phyloP scores from a whole-genome alignment of 352 stramenopile genomes.

The Blastocystis sp. region DNA sequence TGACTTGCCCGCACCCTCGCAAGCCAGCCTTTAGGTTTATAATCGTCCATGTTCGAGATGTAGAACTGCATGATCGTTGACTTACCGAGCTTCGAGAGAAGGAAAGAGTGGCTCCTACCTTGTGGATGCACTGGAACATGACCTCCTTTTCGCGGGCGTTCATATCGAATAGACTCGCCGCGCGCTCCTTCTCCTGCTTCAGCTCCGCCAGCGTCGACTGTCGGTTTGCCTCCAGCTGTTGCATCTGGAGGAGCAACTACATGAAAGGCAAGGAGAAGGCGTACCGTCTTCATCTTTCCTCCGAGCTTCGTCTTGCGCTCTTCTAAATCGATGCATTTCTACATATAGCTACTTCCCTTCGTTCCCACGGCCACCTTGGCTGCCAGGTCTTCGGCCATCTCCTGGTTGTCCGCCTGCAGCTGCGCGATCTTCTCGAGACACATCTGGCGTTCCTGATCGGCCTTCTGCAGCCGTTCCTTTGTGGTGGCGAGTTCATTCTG shows the following conservation, averaged over 20 bases:
- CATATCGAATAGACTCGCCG: neutral
- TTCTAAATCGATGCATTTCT: constrained; percentile 50
- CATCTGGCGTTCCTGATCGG: neutral
- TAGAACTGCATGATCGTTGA: constrained; percentile 21
- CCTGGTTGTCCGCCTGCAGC: constrained; percentile 32
- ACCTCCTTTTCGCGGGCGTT: constrained; percentile 8
- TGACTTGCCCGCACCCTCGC: constrained; percentile 31
- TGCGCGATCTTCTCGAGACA: constrained; percentile 50
- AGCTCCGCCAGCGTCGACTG: neutral
- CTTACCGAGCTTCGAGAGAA: constrained; percentile 15
- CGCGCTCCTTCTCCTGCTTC: constrained; percentile 11
- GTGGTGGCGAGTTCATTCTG: neutral
- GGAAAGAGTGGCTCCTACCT: neutral
- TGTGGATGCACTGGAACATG: constrained; percentile 46
- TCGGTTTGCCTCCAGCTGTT: constrained; percentile 22
- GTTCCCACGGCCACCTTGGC: neutral
- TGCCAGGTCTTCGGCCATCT: constrained; percentile 1
- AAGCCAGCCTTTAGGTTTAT: constrained; percentile 41
- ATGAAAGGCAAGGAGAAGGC: neutral
- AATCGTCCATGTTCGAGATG: neutral
- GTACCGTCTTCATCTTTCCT: constrained; percentile 23
- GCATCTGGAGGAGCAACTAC: constrained; percentile 21
- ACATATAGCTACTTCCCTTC: neutral
- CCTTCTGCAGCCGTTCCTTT: neutral
- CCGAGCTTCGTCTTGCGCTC: neutral